Percentiles rank a stretch among this genome's conserved stretches.
Evolutionary conservation across 169 alveolate genomes (phyloP).

Genomic region (Plasmodium fragile): DNA sequence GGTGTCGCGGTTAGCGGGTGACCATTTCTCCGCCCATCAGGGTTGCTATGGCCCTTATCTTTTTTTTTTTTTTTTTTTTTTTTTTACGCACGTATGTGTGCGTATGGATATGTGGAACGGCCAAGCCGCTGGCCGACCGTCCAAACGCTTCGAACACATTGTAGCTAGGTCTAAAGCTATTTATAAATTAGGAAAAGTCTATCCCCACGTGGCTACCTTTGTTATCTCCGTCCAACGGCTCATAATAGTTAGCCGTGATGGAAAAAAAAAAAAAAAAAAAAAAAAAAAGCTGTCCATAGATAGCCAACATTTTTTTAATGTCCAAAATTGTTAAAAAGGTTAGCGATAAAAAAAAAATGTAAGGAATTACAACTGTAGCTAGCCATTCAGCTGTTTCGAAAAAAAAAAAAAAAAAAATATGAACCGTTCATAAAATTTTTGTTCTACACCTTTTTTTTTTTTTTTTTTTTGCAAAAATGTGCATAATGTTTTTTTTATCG

Average conservation of each 20-base stretch:
- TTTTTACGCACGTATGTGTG: neutral
- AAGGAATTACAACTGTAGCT: conserved; percentile 6
- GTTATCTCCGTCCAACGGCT: neutral
- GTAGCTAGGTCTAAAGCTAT: neutral
- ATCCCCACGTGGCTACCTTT: neutral
- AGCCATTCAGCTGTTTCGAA: neutral
- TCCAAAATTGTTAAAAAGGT: neutral
- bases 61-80: conserved; percentile 11
- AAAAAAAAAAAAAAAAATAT: conserved; percentile 21
- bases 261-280: conserved; percentile 16
- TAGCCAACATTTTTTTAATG: neutral
- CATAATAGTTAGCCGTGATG: neutral
- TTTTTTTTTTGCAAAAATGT: conserved; percentile 32
- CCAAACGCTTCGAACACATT: neutral
- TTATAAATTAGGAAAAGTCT: neutral
- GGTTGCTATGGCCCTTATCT: neutral
- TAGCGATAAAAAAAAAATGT: neutral
- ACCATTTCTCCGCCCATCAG: neutral
- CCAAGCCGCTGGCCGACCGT: neutral
- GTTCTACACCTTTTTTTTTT: neutral
- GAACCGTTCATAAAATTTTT: conserved; percentile 41
- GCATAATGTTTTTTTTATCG: conserved; percentile 24
- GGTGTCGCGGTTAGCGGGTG: neutral
- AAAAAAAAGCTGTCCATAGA: conserved; percentile 5
- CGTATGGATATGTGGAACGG: neutral